Percentiles rank a stretch among this genome's conserved stretches.
phyloP scores from a whole-genome alignment of 2,329 filamentous ascomycete genomes.

The Passalora sequoiae region DNA sequence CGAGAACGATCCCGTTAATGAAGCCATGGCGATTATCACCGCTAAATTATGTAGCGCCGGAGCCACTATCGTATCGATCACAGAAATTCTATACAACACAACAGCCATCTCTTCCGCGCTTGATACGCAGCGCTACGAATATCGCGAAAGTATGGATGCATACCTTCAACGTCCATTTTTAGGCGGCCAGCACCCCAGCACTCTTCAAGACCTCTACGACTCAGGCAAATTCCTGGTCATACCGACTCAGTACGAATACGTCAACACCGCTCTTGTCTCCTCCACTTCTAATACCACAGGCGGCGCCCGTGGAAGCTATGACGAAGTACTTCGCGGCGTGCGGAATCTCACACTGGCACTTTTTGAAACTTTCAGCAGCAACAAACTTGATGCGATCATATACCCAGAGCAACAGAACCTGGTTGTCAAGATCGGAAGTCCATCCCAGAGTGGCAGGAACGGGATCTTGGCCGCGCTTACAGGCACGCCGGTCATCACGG shows the following conservation, averaged over 20 bases:
- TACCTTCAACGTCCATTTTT: conserved; percentile 50
- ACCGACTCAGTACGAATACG: conserved; percentile 53
- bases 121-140: conserved; percentile 60
- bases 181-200: conserved; percentile 40
- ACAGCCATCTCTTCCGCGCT: conserved; percentile 42
- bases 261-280: conserved; percentile 37
- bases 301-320: conserved; percentile 36
- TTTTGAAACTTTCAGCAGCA: conserved; percentile 45
- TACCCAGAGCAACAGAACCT: conserved; percentile 63
- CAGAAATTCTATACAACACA: conserved; percentile 48
- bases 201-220: conserved; percentile 48
- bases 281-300: neutral
- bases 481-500: conserved; percentile 49
- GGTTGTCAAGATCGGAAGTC: conserved; percentile 53
- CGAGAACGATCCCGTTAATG: conserved; percentile 56
- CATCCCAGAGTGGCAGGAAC: conserved; percentile 56
- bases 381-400: conserved; percentile 54
- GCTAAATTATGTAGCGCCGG: conserved; percentile 44
- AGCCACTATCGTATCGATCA: conserved; percentile 49
- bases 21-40: conserved; percentile 48
- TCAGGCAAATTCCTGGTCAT: conserved; percentile 55
- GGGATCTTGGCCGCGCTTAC: conserved; percentile 53
- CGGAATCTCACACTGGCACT: conserved; percentile 49
- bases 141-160: conserved; percentile 49
- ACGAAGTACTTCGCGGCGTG: conserved; percentile 45